Percentiles rank a stretch among this genome's conserved stretches.
These are phyloP conservation scores for Kluyveromyces siamensis DNA, from an alignment of 805 yeast genomes.

Conservation along the genomic window DNA sequence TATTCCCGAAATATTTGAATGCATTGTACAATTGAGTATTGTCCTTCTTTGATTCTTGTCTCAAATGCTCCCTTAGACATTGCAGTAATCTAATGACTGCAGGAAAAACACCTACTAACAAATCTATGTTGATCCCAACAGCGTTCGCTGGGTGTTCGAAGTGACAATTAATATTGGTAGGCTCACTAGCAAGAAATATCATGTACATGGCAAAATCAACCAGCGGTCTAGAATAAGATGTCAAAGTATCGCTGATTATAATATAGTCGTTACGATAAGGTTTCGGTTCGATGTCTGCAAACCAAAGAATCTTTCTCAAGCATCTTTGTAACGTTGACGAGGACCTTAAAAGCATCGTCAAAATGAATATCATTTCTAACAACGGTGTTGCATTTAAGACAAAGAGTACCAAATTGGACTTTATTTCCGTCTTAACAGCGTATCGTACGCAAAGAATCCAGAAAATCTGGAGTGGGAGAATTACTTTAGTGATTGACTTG, in stretches of 20 bases:
- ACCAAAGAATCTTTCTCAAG: slow-evolving; percentile 17
- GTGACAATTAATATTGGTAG: slow-evolving; percentile 2
- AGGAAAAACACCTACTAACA: slow-evolving; percentile 42
- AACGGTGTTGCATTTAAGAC: slow-evolving; percentile 31
- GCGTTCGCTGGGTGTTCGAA: slow-evolving; percentile 1
- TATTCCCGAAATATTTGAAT: slow-evolving; percentile 60
- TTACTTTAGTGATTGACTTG: slow-evolving; percentile 12
- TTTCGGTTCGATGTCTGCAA: slow-evolving; percentile 29
- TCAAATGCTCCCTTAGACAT: slow-evolving; percentile 60
- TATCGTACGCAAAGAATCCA: slow-evolving; percentile 6
- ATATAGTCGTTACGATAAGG: slow-evolving; percentile 49
- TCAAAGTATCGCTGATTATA: slow-evolving; percentile 71
- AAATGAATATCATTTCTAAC: slow-evolving; percentile 26
- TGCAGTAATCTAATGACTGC: slow-evolving; percentile 71
- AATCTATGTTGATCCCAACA: slow-evolving; percentile 13
- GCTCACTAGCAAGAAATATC: slow-evolving; percentile 35
- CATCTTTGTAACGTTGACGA: slow-evolving; percentile 7
- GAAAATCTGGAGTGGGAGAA: slow-evolving; percentile 17
- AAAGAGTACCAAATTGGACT: slow-evolving; percentile 18
- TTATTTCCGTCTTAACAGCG: slow-evolving; percentile 20
- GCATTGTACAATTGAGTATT: slow-evolving; percentile 59
- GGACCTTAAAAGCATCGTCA: slow-evolving; percentile 12
- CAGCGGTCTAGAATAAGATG: slow-evolving; percentile 69
- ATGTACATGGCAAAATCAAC: slow-evolving; percentile 58
- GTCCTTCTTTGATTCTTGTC: slow-evolving; percentile 34